Evolutionary conservation across 1,284 basidiomycete species (phyloP).

Genomic region (Sanghuangporus weigelae): DNA sequence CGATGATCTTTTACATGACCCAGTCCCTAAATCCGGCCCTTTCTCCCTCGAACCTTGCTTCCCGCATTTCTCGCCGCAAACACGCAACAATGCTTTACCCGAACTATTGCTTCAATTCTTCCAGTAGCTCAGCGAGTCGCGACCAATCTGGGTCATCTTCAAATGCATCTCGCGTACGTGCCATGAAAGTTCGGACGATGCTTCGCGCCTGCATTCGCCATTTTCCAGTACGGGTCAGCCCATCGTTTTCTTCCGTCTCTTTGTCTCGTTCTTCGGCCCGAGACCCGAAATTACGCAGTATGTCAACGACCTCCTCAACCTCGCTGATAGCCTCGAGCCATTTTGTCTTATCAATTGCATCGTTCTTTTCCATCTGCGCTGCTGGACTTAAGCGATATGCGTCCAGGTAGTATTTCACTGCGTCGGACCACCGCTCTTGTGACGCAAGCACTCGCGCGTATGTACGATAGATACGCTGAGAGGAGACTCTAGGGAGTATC

Average conservation of each 20-base stretch:
- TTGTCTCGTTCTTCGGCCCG: constrained; percentile 39
- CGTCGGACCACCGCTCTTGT: constrained; percentile 68
- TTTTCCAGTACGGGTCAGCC: constrained; percentile 32
- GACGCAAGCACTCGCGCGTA: constrained; percentile 77
- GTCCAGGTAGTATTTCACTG: constrained; percentile 77
- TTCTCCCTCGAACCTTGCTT: neutral
- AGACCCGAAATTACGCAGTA: constrained; percentile 79
- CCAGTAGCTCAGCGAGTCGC: constrained; percentile 54
- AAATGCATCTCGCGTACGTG: constrained; percentile 67
- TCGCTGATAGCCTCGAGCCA: constrained; percentile 76
- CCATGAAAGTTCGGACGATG: constrained; percentile 85
- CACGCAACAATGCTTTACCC: neutral
- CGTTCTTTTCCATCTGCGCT: constrained; percentile 54
- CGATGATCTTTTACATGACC: neutral
- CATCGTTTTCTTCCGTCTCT: neutral
- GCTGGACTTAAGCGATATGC: constrained; percentile 76
- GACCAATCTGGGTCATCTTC: constrained; percentile 86
- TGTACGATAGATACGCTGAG: constrained; percentile 72
- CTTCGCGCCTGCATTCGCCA: constrained; percentile 89
- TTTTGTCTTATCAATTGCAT: constrained; percentile 56
- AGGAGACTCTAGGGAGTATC: constrained; percentile 75
- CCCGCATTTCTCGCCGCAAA: neutral
- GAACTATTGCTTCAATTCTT: constrained; percentile 37
- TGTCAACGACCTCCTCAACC: constrained; percentile 79
- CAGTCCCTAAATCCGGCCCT: neutral